Evolutionary conservation across 345 rosid genomes (phyloP).

Genomic region (Orychophragmus violaceus): DNA sequence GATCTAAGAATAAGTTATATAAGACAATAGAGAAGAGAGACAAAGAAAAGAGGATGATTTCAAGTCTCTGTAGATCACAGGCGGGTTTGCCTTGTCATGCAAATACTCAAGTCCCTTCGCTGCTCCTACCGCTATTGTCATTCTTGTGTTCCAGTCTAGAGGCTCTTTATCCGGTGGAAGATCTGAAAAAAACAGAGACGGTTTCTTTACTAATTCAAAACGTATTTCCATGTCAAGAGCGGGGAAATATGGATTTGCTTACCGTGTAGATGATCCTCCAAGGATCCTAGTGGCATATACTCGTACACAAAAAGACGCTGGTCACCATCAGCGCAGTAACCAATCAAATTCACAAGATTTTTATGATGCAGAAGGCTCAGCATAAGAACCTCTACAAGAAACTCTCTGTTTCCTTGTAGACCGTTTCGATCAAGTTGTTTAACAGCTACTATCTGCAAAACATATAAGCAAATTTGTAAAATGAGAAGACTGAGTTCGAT

Average conservation of each 20-base stretch:
- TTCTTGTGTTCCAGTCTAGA: slow-evolving; percentile 90
- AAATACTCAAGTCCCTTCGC: slow-evolving; percentile 92
- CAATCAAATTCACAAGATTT: slow-evolving; percentile 88
- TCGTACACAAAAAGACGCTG: slow-evolving; percentile 94
- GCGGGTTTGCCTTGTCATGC: slow-evolving; percentile 94
- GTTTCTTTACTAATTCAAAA: background rate
- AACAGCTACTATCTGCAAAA: slow-evolving; percentile 80
- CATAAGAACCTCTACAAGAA: too few relatives aligned
- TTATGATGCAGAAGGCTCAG: slow-evolving; percentile 89
- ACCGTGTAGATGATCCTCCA: slow-evolving; percentile 98
- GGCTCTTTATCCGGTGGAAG: slow-evolving; percentile 74
- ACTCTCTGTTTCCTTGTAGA: too few relatives aligned
- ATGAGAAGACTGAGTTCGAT: background rate
- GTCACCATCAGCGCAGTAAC: slow-evolving; percentile 96
- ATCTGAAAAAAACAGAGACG: slow-evolving; percentile 45
- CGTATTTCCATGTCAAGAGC: background rate
- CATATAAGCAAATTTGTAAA: too few relatives aligned
- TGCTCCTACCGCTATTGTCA: slow-evolving; percentile 98
- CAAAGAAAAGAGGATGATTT: too few relatives aligned
- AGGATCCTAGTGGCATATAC: slow-evolving; percentile 86
- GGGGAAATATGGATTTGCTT: background rate
- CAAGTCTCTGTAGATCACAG: slow-evolving; percentile 88
- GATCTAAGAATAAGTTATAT: too few relatives aligned
- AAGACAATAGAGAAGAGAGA: too few relatives aligned
- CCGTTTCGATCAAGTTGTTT: slow-evolving; percentile 92